phyloP scores from a whole-genome alignment of 805 yeast species.

The Metschnikowia hibisci region DNA sequence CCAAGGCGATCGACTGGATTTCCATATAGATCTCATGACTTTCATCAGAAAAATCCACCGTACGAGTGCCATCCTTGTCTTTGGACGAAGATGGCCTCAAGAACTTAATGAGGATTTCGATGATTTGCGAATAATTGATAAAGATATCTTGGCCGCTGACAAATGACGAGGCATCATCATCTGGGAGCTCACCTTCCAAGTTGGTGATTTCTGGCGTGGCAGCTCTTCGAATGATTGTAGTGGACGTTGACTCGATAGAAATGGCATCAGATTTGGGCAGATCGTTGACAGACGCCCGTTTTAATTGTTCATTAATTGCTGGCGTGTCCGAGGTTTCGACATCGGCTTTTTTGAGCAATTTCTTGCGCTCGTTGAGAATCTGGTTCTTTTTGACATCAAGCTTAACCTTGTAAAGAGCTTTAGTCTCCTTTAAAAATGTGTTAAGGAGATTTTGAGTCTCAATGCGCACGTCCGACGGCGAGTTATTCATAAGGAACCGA shows the following conservation, averaged over 20 bases:
- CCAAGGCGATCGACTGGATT: constrained; percentile 72
- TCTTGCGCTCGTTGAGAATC: constrained; percentile 17
- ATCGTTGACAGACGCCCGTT: background rate
- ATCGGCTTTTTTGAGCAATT: background rate
- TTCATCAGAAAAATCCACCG: constrained; percentile 28
- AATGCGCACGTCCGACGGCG: constrained; percentile 81
- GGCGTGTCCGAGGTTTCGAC: background rate
- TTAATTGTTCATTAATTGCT: background rate
- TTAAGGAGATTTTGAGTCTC: constrained; percentile 78
- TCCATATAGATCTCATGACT: constrained; percentile 43
- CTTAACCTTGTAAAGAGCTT: constrained; percentile 68
- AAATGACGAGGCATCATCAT: constrained; percentile 26
- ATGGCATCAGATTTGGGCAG: constrained; percentile 4
- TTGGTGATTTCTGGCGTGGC: constrained; percentile 3
- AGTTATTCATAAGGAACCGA: constrained; percentile 67
- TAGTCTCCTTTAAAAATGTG: constrained; percentile 73
- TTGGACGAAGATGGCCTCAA: constrained; percentile 39
- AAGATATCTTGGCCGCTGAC: constrained; percentile 66
- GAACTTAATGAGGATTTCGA: constrained; percentile 77
- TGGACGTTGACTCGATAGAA: constrained; percentile 27
- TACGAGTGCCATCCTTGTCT: constrained; percentile 6
- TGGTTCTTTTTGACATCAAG: constrained; percentile 38
- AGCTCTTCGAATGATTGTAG: constrained; percentile 21
- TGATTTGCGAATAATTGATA: constrained; percentile 74
- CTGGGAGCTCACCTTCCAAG: constrained; percentile 3